Evolutionary conservation across 306 rosid species (phyloP), one percentile per base, ranked within the genome.

Genomic region (Citrullus amarus): DNA sequence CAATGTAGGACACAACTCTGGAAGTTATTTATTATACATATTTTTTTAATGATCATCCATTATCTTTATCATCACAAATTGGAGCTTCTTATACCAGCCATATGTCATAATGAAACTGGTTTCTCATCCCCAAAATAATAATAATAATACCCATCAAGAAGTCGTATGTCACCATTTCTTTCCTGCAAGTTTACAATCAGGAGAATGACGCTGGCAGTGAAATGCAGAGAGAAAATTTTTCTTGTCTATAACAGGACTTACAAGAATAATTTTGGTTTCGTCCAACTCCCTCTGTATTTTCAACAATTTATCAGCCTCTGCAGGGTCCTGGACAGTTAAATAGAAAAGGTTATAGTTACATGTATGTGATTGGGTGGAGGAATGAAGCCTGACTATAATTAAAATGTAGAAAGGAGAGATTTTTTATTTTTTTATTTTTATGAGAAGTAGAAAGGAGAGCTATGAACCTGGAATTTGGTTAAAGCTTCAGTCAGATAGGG

Each of bases 201-300:
- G 57, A 22, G 38, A 73, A 15, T 7, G 46, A 46, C 8, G 17
- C 15, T 53, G 20, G 48, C 46, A 53, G 11, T 30, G 10, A 74
- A 74, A 48, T 28, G 77, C 46, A 51, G 8, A 70, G 25, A 70
- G 34, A 44, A 16, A 44, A 5, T 48, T 72, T 46, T 36, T n/a
- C 60, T 16, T 12, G 16, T 22, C 44, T 8, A 53, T 28, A 32
- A 53, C 13, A 36, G 16, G 67, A 88, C 97, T 95, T 83, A 95
- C 99, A 43, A 95, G 99, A 76, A 95, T 95, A 81, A 95, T 95
- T 86, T 95, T 94, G 65, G 98, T 94, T 87, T 94, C 98, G 85
- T 94, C 98, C 88, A 94, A 88, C 84, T 94, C 98, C 87, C 93
- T 84, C 90, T 94, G 97, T 80, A 94, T 92, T 87, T 77, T 94